Percentiles rank a stretch among this genome's conserved stretches.
These are phyloP conservation scores for Candida palmyrensis DNA, from an alignment of 805 yeast species.

Conservation along the genomic window DNA sequence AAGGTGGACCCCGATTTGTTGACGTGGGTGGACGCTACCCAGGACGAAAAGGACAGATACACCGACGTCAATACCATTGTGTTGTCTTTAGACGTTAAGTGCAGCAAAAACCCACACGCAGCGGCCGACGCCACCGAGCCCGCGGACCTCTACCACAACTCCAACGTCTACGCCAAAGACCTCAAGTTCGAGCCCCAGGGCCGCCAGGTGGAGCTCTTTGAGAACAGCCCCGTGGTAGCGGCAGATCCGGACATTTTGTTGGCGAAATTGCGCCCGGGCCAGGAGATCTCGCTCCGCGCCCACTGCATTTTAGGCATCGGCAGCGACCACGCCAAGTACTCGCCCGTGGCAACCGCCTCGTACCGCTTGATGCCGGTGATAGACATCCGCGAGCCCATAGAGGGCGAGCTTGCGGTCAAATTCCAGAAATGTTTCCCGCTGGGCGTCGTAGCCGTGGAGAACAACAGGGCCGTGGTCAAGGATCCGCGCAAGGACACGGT, in stretches of 20 bases:
- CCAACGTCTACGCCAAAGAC: conserved; percentile 85
- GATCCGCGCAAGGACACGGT: conserved; percentile 96
- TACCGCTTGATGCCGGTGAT: conserved; percentile 89
- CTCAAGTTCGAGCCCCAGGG: conserved; percentile 91
- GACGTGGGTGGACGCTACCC: conserved; percentile 69
- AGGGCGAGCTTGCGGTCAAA: conserved; percentile 68
- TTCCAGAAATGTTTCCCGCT: conserved; percentile 89
- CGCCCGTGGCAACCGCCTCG: conserved; percentile 96
- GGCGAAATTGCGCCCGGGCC: conserved; percentile 95
- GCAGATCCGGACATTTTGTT: conserved; percentile 84
- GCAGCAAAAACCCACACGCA: conserved; percentile 83
- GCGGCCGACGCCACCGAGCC: conserved; percentile 77
- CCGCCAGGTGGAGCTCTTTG: conserved; percentile 68
- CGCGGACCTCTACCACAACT: conserved; percentile 73
- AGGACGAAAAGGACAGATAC: conserved; percentile 60
- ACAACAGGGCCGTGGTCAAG: conserved; percentile 71
- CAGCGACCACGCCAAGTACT: conserved; percentile 93
- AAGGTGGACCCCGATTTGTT: conserved; percentile 86
- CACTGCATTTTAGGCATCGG: conserved; percentile 92
- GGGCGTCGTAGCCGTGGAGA: conserved; percentile 77
- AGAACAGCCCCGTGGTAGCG: conserved; percentile 62
- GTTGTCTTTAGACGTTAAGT: conserved; percentile 70
- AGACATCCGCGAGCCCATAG: conserved; percentile 67
- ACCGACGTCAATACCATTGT: conserved; percentile 90
- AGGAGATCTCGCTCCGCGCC: conserved; percentile 84